Evolutionary conservation across 2,329 filamentous ascomycete species (phyloP).

Genomic region (Neofusicoccum ribis): DNA sequence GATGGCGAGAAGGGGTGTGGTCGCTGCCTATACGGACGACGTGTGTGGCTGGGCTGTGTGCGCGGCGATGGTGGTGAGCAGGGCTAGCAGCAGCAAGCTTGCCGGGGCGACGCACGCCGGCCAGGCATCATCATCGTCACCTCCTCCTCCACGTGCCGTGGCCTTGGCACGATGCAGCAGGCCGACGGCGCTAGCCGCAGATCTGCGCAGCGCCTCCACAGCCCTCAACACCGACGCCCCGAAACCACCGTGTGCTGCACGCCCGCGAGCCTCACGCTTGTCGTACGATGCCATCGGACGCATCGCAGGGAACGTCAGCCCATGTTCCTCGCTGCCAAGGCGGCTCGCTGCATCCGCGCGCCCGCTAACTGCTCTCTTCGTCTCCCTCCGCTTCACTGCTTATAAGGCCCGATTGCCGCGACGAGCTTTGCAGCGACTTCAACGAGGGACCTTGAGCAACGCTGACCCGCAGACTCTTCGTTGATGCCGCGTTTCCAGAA

Average conservation of each 20-base stretch:
- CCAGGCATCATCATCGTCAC: neutral
- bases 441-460: neutral
- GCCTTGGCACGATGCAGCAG: neutral
- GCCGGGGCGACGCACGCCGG: too few species aligned
- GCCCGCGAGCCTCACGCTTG: neutral
- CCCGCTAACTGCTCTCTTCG: neutral
- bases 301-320: neutral
- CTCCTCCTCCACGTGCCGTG: neutral
- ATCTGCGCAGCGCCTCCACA: neutral
- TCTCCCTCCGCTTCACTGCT: neutral
- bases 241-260: too few species aligned
- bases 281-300: neutral
- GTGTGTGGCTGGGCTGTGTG: neutral
- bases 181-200: neutral
- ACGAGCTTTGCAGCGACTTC: neutral
- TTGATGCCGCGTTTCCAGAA: neutral
- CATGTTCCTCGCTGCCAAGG: neutral
- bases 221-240: neutral
- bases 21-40: neutral
- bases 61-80: neutral
- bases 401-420: neutral
- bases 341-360: neutral
- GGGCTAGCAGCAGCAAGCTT: neutral
- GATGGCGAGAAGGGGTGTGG: neutral
- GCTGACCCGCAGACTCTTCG: neutral